These are phyloP conservation scores for Rauvolfia tetraphylla DNA, from an alignment of 257 asterid genomes.

Conservation along the genomic window DNA sequence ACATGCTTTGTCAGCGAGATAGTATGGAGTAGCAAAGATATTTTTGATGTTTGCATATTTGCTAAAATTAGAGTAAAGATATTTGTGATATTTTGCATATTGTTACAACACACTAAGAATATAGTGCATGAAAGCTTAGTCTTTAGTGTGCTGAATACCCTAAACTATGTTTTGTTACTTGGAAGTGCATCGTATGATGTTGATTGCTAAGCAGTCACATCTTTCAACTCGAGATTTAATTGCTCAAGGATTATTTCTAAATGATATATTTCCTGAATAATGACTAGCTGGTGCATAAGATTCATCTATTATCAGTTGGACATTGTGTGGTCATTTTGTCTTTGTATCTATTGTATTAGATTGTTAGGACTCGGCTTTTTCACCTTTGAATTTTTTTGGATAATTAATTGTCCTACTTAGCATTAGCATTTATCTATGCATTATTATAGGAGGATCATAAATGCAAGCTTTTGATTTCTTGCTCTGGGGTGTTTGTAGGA, in stretches of 20 bases:
- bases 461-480: not conserved
- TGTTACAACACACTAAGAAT: too few species aligned
- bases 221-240: not conserved
- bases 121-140: not conserved
- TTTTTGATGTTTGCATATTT: not conserved
- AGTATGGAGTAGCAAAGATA: not conserved
- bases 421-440: too few species aligned
- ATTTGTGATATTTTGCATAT: not conserved
- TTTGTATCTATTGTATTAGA: not conserved
- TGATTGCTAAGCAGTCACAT: not conserved
- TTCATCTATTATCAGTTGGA: not conserved
- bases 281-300: not conserved
- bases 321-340: not conserved
- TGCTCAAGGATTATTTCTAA: not conserved
- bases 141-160: not conserved
- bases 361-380: not conserved
- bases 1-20: not conserved
- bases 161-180: not conserved
- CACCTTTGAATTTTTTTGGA: not conserved
- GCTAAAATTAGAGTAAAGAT: too few species aligned
- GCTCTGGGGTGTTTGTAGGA: conserved; percentile 34
- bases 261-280: not conserved
- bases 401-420: not conserved
- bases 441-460: too few species aligned
- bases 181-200: not conserved